Evolutionary conservation across 371 early-diverging fungal genomes (phyloP), one percentile per base, ranked within the genome.

Genomic region (Rhizopus arrhizus): DNA sequence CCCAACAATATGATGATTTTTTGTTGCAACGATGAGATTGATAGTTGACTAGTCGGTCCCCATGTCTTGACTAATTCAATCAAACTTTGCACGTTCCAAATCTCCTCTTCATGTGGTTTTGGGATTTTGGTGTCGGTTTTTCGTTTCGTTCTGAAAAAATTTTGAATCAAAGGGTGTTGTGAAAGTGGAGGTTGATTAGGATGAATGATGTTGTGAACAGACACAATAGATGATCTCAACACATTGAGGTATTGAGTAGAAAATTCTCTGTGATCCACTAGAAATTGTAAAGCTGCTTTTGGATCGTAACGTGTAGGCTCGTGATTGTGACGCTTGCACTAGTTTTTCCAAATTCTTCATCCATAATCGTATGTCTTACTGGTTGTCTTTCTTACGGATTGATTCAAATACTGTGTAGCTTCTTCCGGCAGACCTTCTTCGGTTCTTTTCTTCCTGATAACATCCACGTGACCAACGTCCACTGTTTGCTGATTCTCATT

Each of bases 381-480:
- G 10, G 3, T 38, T 7, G 10, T 38, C 7, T 7, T 7, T 3
- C 38, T 1, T 38, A 38, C 12, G 1, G 7, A 12, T 38, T 38
- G 38, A 38, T 38, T 38, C 38, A 38, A n/a, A n/a, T n/a, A n/a
- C n/a, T n/a, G n/a, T n/a, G n/a, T n/a, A n/a, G n/a, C n/a, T n/a
- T n/a, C n/a, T n/a, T n/a, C n/a, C n/a, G n/a, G n/a, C n/a, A 64
- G n/a, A 15, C 58, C 65, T n/a, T 40, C 34, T n/a, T 11, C 10
- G 33, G 48, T 32, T 28, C 50, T 43, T 7, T 51, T 41, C 16
- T 42, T 50, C 46, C 28, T 29, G 63, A 68, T 58, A 64, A 68
- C 15, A 8, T 34, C 65, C 65, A 72, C 22, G 63, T 68, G 59
- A 58, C 38, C 34, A 67, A 48, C 0, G 12, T 38, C 46, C 48